Percentiles rank a stretch among this genome's conserved stretches.
Evolutionary conservation across 108 stramenopile genomes (phyloP).

Genomic region (Halocafeteria seosinensis): DNA sequence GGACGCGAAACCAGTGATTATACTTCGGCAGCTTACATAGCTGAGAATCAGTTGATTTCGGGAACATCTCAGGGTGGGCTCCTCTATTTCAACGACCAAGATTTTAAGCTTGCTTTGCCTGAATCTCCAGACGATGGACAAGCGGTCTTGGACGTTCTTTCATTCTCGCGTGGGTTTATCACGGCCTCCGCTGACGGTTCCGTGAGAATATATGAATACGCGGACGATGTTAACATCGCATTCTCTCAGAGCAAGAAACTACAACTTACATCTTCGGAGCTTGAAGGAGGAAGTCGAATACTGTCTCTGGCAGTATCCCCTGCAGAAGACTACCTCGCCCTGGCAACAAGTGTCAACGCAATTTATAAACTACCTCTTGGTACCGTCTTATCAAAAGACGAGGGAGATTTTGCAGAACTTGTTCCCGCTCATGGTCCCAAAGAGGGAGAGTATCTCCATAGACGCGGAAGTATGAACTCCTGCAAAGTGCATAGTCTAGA

Average conservation of each 20-base stretch:
- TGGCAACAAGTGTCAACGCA: neutral
- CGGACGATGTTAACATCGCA: conserved; percentile 17
- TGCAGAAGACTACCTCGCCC: conserved; percentile 15
- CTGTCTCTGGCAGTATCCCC: conserved; percentile 21
- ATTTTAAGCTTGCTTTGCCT: conserved; percentile 18
- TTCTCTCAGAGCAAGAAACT: neutral
- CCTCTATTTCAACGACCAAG: conserved; percentile 20
- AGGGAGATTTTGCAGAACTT: neutral
- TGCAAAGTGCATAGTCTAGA: conserved; percentile 30
- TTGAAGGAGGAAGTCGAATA: neutral
- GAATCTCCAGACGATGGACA: conserved; percentile 3
- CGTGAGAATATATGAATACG: conserved; percentile 17
- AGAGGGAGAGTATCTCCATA: neutral
- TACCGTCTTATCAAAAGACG: neutral
- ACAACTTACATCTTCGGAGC: neutral
- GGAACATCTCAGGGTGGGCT: conserved; percentile 29
- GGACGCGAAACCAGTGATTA: conserved; percentile 27
- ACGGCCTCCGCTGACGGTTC: conserved; percentile 10
- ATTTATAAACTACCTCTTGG: neutral
- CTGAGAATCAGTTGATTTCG: conserved; percentile 23
- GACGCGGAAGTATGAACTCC: too few species aligned
- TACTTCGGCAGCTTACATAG: conserved; percentile 31
- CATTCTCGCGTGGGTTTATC: conserved; percentile 21
- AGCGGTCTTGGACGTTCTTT: neutral
- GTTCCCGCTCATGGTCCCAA: neutral